Evolutionary conservation across 1,139 yeast genomes (phyloP), one percentile per base, ranked within the genome.

Genomic region (Pichia sp.): DNA sequence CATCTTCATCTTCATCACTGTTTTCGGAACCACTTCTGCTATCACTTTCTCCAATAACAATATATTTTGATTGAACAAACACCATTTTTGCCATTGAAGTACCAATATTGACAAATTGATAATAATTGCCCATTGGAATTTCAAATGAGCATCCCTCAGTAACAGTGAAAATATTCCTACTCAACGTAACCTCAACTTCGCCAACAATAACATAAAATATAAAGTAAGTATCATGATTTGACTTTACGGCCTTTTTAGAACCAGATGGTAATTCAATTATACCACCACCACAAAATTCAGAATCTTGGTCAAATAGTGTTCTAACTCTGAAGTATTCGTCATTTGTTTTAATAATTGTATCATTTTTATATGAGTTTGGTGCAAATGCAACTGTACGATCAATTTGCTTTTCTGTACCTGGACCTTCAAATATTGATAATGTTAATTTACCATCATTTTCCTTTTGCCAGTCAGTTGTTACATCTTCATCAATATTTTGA

Each of bases 171-270:
- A 71, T 74, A 30, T 74, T 74, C 10, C 79, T 80, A 44, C 82
- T 79, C 10, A 91, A 61, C 1, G 80, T 77, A 3, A 87, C 91
- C 62, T 87, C 88, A 16, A 88, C 67, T 2, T 77, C 63, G 0
- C 98, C 98, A 44, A 75, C 72, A 13, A 85, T 76, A 38, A 90
- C 89, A 65, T 82, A 86, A 65, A 89, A 90, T 36, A 85, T 80
- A 60, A 85, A 84, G 56, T 83, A 77, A 8, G 87, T 83, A 51
- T 82, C 82, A 41, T 79, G 82, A 16, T 95, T 81, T 28, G 83
- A 77, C 60, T 81, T 79, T 56, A 77, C 68, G 45, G 82, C 79
- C 64, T 89, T 89, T 47, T 72, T 72, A 0, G 88, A 87, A 16
- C 80, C 82, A 3, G 74, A 67, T 0, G 93, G 89, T 30, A 90